Conservation (phyloP, 208 protist species). For the Trypanosoma caninum region DNA sequence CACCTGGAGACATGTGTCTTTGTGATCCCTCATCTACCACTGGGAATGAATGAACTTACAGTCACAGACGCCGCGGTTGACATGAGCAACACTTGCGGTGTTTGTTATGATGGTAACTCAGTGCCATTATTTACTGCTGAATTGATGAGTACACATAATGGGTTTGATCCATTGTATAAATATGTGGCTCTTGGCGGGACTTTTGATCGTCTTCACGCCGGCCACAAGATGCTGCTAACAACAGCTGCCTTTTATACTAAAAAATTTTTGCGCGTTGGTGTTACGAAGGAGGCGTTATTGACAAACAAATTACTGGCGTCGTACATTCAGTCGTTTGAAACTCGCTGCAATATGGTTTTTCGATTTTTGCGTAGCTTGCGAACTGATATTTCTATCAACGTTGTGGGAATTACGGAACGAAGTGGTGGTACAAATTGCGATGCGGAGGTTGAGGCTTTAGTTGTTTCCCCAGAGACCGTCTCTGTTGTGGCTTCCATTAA, state of each 20-base stretch:
- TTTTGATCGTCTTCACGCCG: conserved; percentile 87
- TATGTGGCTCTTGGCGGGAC: conserved; percentile 88
- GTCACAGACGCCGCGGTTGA: not conserved
- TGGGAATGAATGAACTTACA: not conserved
- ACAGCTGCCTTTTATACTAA: conserved; percentile 60
- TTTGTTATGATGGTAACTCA: not conserved
- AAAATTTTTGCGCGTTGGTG: conserved; percentile 61
- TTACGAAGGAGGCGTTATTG: conserved; percentile 60
- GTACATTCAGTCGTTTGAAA: conserved; percentile 63
- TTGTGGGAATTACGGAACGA: conserved; percentile 60
- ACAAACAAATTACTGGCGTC: conserved; percentile 62
- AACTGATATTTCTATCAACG: conserved; percentile 50
- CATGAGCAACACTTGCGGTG: no score
- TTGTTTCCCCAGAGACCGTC: conserved; percentile 79
- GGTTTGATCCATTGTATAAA: conserved; percentile 58
- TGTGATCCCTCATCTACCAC: conserved; percentile 53
- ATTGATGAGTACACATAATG: conserved; percentile 20
- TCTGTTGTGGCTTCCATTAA: conserved; percentile 58
- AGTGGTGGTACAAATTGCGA: conserved; percentile 73
- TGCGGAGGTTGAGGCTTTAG: conserved; percentile 57
- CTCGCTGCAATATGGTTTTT: conserved; percentile 39
- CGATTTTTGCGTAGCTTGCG: conserved; percentile 56
- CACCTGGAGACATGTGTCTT: conserved; percentile 37
- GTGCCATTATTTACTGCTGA: conserved; percentile 4
- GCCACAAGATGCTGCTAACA: conserved; percentile 87